Base-by-base conservation (phyloP, 2,329 filamentous ascomycete genomes). In the Arthroderma sp. region DNA sequence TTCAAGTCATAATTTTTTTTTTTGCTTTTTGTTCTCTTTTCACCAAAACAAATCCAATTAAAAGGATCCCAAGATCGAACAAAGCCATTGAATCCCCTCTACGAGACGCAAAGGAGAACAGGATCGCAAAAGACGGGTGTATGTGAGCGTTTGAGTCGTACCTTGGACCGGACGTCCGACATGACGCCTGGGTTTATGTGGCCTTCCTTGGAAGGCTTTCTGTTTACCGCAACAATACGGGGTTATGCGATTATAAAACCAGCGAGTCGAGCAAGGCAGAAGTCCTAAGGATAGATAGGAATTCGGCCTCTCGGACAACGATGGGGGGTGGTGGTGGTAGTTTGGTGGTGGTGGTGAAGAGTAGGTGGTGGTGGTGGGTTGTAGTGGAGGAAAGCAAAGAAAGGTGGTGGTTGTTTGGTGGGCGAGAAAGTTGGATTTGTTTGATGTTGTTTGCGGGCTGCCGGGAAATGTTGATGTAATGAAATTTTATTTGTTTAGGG, bases 121-220 rank as follows among this genome's bases (percentile, higher is more conserved):
- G 15, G 15, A 22, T 22, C 15, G 15, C 15, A 22, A 22, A 22
- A 22, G 15, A 22, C 15, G 15, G 15, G 15, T 22, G 15, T 22
- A 22, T 22, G 15, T 22, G 15, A 22, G 15, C 15, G 15, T 22
- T 22, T 22, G 15, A 22, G 15, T 22, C 66, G 56, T 64, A 71
- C 69, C 68, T 71, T 70, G 56, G 67, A 70, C 65, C 68, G 68
- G 62, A 72, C 66, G 66, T 71, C 68, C 57, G 64, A 56, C 68
- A 71, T 71, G 66, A 68, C 66, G 68, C 61, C 68, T 65, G 62
- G 59, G 58, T 58, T 64, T 58, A 58, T 61, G 62, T 46, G 60
- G 66, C 68, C 68, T 71, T 70, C 68, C 66, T 60, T 56, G 62
- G 67, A 70, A 69, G 68, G 67, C 64, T 60, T 61, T 61, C 61